Conservation (phyloP, 2,329 filamentous ascomycete species). For the Amauroascus niger region DNA sequence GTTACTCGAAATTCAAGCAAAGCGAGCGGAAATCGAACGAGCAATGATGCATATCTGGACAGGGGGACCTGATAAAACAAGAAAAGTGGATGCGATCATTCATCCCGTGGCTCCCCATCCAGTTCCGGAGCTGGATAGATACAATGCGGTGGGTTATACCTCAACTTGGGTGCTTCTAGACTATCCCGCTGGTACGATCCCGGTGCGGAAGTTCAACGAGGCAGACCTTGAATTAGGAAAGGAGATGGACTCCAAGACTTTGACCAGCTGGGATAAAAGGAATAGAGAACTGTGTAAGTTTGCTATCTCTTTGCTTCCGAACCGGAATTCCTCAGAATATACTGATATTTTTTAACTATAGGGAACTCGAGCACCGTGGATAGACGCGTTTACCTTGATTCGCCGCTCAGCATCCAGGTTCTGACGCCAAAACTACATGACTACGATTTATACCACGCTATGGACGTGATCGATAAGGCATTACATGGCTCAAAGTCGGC, state of each 20-base stretch:
- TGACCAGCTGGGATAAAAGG: conserved; percentile 51
- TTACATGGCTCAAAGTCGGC: conserved; percentile 17
- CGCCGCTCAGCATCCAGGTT: conserved; percentile 47
- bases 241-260: conserved; percentile 32
- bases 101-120: conserved; percentile 56
- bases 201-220: conserved; percentile 43
- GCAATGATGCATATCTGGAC: conserved; percentile 51
- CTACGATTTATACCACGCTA: conserved; percentile 44
- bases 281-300: conserved; percentile 51
- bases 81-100: conserved; percentile 50
- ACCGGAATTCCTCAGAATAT: not conserved
- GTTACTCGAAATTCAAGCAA: conserved; percentile 45
- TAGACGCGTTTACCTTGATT: conserved; percentile 45
- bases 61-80: conserved; percentile 28
- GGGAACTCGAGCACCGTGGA: conserved; percentile 43
- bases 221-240: conserved; percentile 43
- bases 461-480: conserved; percentile 44
- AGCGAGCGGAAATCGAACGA: conserved; percentile 44
- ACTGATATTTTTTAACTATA: conserved; percentile 16
- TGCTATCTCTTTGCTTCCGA: not conserved
- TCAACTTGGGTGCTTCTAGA: conserved; percentile 53
- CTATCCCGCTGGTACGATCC: conserved; percentile 50
- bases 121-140: conserved; percentile 51
- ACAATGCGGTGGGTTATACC: conserved; percentile 55
- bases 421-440: conserved; percentile 47